These are phyloP conservation scores for Hypoxylon rickii DNA, from an alignment of 495 filamentous ascomycete species.

Conservation along the genomic window DNA sequence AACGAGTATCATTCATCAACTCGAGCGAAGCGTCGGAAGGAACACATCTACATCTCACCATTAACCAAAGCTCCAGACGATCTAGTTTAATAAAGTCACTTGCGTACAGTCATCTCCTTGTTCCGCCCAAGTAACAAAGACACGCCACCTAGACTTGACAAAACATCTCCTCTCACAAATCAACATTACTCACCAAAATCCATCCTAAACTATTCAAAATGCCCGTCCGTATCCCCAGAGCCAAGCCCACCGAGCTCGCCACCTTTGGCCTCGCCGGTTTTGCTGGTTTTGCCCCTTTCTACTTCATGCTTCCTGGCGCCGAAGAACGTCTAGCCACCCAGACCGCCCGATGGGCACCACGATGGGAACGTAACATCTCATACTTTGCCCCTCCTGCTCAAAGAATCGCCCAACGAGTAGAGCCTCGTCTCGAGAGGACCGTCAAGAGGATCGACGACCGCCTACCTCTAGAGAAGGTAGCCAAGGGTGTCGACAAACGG, in stretches of 20 bases:
- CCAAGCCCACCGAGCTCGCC: conserved; percentile 45
- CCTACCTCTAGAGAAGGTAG: conserved; percentile 52
- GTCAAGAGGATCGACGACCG: conserved; percentile 46
- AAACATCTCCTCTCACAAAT: conserved; percentile 20
- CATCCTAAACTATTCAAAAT: conserved; percentile 39
- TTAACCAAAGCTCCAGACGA: conserved; percentile 1
- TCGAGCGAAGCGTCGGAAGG: not conserved
- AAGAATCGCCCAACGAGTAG: conserved; percentile 46
- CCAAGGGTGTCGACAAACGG: conserved; percentile 44
- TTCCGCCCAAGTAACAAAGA: conserved; percentile 3
- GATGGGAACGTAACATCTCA: conserved; percentile 55
- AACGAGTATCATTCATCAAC: conserved; percentile 3
- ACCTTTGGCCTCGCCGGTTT: conserved; percentile 50
- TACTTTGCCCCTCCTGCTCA: conserved; percentile 50
- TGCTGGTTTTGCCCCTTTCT: conserved; percentile 51
- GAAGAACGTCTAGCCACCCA: conserved; percentile 48
- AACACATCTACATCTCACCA: not conserved
- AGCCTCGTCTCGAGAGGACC: conserved; percentile 46
- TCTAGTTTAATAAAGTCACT: not conserved
- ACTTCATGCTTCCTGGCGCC: conserved; percentile 52
- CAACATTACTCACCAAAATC: conserved; percentile 15
- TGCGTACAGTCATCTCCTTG: not conserved
- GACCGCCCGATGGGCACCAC: conserved; percentile 53
- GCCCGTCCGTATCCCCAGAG: conserved; percentile 52
- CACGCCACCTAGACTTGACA: conserved; percentile 4